phyloP scores from a whole-genome alignment of 116 monocot species.

The Trichopus zeylanicus region DNA sequence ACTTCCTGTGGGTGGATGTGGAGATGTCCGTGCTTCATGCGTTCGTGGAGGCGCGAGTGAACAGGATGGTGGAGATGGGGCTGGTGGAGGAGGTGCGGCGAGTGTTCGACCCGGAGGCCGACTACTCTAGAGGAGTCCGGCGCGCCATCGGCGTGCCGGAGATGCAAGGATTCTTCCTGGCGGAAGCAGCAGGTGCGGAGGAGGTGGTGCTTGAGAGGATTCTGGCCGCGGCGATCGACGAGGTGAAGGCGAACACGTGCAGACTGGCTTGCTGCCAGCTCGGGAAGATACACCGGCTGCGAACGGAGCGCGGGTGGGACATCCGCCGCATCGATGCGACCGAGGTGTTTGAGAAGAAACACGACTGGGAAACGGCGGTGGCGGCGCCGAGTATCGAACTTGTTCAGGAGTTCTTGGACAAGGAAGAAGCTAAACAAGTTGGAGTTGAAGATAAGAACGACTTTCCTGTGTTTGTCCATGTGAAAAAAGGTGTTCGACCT shows the following conservation, averaged over 20 bases:
- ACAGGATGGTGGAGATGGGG: slow-evolving; percentile 44
- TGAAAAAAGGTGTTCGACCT: no score
- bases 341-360: slow-evolving; percentile 16
- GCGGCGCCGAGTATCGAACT: slow-evolving; percentile 13
- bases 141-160: slow-evolving; percentile 65
- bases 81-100: slow-evolving; percentile 36
- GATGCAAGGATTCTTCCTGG: slow-evolving; percentile 31
- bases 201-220: slow-evolving; percentile 2
- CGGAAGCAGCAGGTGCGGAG: slow-evolving; percentile 7
- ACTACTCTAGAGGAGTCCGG: slow-evolving; percentile 33
- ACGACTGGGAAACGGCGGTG: slow-evolving; percentile 29
- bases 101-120: slow-evolving; percentile 19
- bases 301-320: slow-evolving; percentile 24
- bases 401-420: slow-evolving; percentile 16
- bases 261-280: slow-evolving; percentile 34
- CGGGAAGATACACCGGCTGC: slow-evolving; percentile 36
- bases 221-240: slow-evolving; percentile 24
- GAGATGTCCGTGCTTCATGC: slow-evolving; percentile 16
- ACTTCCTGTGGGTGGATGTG: slow-evolving; percentile 48
- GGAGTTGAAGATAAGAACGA: no score
- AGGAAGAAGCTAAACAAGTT: no score
- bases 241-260: slow-evolving; percentile 56
- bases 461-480: no score
- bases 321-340: slow-evolving; percentile 40
- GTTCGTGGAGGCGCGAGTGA: slow-evolving; percentile 26